phyloP scores from a whole-genome alignment of 2,329 filamentous ascomycete genomes.

The Berkeleyomyces basicola region DNA sequence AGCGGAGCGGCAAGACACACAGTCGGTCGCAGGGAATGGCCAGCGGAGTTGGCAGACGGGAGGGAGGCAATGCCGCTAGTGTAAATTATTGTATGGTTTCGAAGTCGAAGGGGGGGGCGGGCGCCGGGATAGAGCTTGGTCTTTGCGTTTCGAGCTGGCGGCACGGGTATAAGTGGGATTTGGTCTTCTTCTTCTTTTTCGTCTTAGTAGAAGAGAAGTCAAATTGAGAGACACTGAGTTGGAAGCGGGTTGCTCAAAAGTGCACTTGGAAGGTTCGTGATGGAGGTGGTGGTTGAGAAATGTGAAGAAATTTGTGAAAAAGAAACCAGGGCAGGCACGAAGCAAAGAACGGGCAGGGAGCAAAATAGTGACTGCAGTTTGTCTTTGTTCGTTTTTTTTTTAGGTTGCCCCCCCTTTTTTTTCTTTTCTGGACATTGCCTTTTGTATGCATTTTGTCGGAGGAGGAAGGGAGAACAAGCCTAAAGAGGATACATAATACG shows the following conservation, averaged over 20 bases:
- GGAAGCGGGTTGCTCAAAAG: background rate
- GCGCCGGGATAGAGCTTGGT: background rate
- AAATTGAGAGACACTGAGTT: background rate
- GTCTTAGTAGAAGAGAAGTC: background rate
- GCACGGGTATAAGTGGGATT: background rate
- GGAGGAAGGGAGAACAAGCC: background rate
- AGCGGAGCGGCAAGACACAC: background rate
- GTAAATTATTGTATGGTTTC: background rate
- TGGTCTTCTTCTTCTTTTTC: background rate
- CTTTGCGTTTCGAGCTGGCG: background rate
- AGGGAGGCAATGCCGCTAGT: background rate
- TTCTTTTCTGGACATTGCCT: background rate
- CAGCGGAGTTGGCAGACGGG: background rate
- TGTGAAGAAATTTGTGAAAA: background rate
- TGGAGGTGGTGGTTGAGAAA: background rate
- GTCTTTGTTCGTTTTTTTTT: background rate
- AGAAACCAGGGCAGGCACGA: background rate
- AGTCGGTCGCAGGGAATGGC: background rate
- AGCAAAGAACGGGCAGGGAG: background rate
- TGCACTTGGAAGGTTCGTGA: background rate
- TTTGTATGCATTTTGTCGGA: background rate
- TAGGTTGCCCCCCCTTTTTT: background rate
- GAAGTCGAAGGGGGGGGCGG: background rate
- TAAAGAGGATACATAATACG: background rate
- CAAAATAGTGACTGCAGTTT: background rate